Conservation (phyloP, 2,329 filamentous ascomycete genomes). For the Sarocladium strictum region DNA sequence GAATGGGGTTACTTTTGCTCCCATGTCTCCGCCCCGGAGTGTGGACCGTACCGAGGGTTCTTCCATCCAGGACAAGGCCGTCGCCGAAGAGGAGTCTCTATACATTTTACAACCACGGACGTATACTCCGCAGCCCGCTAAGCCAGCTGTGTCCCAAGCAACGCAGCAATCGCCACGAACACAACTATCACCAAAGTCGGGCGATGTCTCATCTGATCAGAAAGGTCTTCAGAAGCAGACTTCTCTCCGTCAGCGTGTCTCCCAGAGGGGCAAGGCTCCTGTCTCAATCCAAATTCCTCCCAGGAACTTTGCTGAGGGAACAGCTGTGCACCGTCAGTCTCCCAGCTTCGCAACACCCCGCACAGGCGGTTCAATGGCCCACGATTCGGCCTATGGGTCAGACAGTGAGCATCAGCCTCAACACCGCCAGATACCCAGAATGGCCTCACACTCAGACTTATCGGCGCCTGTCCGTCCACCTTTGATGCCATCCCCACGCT, state of each 20-base stretch:
- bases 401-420: slow-evolving; percentile 36
- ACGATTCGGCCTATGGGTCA: slow-evolving; percentile 44
- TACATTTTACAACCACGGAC: slow-evolving; percentile 52
- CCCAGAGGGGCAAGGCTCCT: slow-evolving; percentile 45
- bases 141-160: slow-evolving; percentile 21
- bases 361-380: slow-evolving; percentile 21
- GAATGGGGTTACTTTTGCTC: background rate
- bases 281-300: slow-evolving; percentile 50
- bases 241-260: slow-evolving; percentile 49
- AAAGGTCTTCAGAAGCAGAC: slow-evolving; percentile 20
- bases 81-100: slow-evolving; percentile 31
- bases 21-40: background rate
- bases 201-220: slow-evolving; percentile 20
- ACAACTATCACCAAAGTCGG: background rate
- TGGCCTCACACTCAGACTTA: slow-evolving; percentile 26
- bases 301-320: slow-evolving; percentile 16
- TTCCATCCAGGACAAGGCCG: background rate
- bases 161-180: background rate
- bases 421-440: slow-evolving; percentile 22
- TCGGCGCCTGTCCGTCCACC: slow-evolving; percentile 18
- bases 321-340: slow-evolving; percentile 21
- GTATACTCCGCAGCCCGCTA: slow-evolving; percentile 47
- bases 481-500: slow-evolving; percentile 26
- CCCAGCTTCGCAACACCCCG: slow-evolving; percentile 27
- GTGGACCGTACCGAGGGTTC: background rate